Base-by-base conservation (phyloP, 345 rosid genomes). In the Eucalyptus caleyi region DNA sequence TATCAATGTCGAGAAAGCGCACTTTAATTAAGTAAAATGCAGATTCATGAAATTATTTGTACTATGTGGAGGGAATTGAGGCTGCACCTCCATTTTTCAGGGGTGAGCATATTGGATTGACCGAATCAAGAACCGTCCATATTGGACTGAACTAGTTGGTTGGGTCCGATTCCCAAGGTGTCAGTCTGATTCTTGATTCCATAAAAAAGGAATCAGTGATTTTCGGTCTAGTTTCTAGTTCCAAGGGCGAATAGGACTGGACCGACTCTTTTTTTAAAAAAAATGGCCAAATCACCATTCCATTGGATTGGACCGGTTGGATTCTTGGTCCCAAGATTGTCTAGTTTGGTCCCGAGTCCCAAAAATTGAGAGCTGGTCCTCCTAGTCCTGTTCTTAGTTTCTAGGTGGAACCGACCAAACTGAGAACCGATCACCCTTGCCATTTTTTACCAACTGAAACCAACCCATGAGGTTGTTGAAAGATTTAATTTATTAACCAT, bases 171-270 rank as follows among this genome's bases (percentile, higher is more conserved):
- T 56, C 62, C 30, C 30, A 23, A 1, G 13, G 30, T 6, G 3
- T 9, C 0, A 1, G 11, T 23, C 1, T 2, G 2, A 11, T 5
- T 56, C 62, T 1, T 11, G 13, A 18, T 18, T 24, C 62, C 53
- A 50, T 50, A 50, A 19, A 24, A 18, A 24, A 26, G 6, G 62
- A 56, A 56, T 11, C 2, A 0, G 4, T 27, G 67, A 60, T 13
- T 60, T 60, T 26, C 67, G 15, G 15, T 60, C 7, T 26, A 6
- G n/a, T 27, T 60, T 27, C 53, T 16, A 50, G 19, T 50, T 50
- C 53, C 53, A 50, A 50, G 53, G 53, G 53, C 1, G 8, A 16
- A 50, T 50, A 16, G 53, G 53, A 16, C 19, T 50, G 19, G 21
- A 50, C 19, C 3, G 2, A 50, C 53, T 50, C 53, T 50, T 50